Conservation (phyloP, 495 filamentous ascomycete species). For the Amorphotheca resinae region DNA sequence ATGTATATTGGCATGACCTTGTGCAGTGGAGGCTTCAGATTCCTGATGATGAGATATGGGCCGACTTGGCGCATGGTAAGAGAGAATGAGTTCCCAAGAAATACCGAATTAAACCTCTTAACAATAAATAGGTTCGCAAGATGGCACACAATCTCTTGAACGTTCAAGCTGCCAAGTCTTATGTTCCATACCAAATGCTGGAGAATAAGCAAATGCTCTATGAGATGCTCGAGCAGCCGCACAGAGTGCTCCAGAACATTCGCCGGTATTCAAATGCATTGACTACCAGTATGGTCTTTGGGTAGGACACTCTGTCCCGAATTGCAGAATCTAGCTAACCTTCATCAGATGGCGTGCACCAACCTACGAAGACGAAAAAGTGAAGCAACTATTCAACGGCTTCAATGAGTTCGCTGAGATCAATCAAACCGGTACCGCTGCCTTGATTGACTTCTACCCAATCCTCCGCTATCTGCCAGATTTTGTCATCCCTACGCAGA, state of each 20-base stretch:
- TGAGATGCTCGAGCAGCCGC: not conserved
- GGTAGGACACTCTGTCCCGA: too few relatives aligned
- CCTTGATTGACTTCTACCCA: conserved; percentile 33
- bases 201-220: not conserved
- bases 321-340: too few relatives aligned
- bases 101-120: not conserved
- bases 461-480: too few relatives aligned
- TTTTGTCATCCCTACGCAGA: too few relatives aligned
- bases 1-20: not conserved
- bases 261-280: not conserved
- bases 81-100: too few relatives aligned
- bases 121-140: not conserved
- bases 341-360: too few relatives aligned
- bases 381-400: conserved; percentile 43
- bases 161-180: not conserved
- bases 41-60: not conserved
- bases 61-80: too few relatives aligned
- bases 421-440: conserved; percentile 30
- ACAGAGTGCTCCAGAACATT: not conserved
- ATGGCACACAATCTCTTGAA: not conserved
- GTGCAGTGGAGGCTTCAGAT: not conserved
- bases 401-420: conserved; percentile 34
- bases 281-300: not conserved
- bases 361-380: too few relatives aligned
- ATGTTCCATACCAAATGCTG: not conserved